Conservation (phyloP, 2,329 filamentous ascomycete species). For the Rhexocercosporidium sp. region DNA sequence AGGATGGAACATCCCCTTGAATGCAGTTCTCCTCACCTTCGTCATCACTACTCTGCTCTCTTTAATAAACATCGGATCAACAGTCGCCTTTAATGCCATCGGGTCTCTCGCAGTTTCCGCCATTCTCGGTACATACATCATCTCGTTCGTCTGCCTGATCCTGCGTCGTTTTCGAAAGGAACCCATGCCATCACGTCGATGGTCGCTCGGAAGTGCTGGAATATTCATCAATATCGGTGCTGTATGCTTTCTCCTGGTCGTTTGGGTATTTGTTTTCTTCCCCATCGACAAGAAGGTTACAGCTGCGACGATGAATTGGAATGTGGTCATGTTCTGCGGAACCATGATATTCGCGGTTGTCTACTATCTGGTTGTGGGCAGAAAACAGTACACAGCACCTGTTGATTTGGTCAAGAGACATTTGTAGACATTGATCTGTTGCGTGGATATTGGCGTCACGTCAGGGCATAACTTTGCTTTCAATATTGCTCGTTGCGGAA, state of each 20-base stretch:
- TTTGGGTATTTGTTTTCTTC: slow-evolving; percentile 55
- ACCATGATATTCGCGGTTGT: slow-evolving; percentile 27
- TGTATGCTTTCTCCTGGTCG: slow-evolving; percentile 49
- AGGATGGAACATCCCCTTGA: slow-evolving; percentile 48
- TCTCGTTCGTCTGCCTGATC: slow-evolving; percentile 51
- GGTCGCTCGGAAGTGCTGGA: slow-evolving; percentile 49
- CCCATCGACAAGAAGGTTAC: slow-evolving; percentile 46
- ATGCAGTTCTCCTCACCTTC: slow-evolving; percentile 38
- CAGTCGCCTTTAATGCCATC: slow-evolving; percentile 57
- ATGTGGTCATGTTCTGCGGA: slow-evolving; percentile 25
- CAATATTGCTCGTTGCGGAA: too few species aligned
- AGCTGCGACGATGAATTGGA: slow-evolving; percentile 52
- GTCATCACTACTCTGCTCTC: slow-evolving; percentile 30
- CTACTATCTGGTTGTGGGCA: slow-evolving; percentile 41
- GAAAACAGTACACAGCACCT: slow-evolving; percentile 39
- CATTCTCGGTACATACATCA: slow-evolving; percentile 55
- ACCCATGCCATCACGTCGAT: slow-evolving; percentile 40
- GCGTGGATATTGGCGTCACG: neutral
- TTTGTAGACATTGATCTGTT: neutral
- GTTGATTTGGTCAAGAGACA: slow-evolving; percentile 24
- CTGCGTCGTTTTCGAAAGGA: slow-evolving; percentile 44
- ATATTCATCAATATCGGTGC: slow-evolving; percentile 49
- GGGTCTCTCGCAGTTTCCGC: slow-evolving; percentile 54
- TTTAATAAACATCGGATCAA: slow-evolving; percentile 55
- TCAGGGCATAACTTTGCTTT: neutral